Evolutionary conservation across 192 early-diverging fungal species (phyloP), one percentile per base, ranked within the genome.

Genomic region (Coemansia sp.): DNA sequence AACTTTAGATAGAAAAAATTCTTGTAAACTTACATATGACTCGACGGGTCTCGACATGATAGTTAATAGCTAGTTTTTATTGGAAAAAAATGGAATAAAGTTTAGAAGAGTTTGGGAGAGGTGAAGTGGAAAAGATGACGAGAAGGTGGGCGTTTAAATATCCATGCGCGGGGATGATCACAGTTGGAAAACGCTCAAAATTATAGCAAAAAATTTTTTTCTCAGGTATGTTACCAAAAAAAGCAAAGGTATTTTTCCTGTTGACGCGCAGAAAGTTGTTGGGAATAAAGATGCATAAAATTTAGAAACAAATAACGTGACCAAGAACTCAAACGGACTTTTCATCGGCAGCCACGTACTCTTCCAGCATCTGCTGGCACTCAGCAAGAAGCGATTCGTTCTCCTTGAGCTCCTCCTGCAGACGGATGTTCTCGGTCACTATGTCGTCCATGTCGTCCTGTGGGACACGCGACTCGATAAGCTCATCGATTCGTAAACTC

Each of bases 401-500:
- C 25, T 81, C 79, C 19, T 51, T 56, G 39, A 80, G 65, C 29
- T 80, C 73, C 56, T 57, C 17, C 51, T 58, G 33, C 55, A 80
- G 66, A 14, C 70, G 61, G 24, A 57, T 39, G 57, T 81, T 81
- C 54, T 76, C 74, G 3, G 56, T 70, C 54, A 81, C 66, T 9
- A 81, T 36, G 21, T 72, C 79, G 52, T 81, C 52, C 79, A 81
- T 72, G 50, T 81, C 79, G 29, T 81, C 79, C 61, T 50, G 42
- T 14, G 79, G 79, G 2, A 81, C 79, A n/a, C 74, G 79, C 63
- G 74, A 61, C 51, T 81, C 74, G 23, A 81, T 72, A 8, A 81
- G 70, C 31, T 81, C 79, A 31, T 81, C 69, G 8, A 81, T 76
- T 7, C 71, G 70, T 60, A 36, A 5, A 51, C 60, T 70, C 61